Evolutionary conservation across 1,284 basidiomycete species (phyloP).

Genomic region (Ustilago loliicola): DNA sequence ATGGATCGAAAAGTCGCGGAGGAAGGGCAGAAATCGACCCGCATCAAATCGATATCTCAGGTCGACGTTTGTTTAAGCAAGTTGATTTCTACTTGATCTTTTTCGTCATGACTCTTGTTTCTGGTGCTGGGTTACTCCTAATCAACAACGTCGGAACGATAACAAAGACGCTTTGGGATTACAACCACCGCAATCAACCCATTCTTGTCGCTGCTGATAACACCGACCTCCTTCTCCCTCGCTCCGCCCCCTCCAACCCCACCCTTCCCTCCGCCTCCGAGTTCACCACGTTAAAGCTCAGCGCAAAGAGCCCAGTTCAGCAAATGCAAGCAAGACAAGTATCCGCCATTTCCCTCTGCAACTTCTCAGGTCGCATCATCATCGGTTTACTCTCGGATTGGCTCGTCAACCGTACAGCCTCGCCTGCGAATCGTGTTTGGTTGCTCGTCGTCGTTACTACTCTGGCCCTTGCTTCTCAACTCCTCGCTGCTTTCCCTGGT

Average conservation of each 20-base stretch:
- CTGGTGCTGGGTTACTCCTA: constrained; percentile 90
- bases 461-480: constrained; percentile 60
- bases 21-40: constrained; percentile 11
- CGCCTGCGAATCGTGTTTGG: constrained; percentile 55
- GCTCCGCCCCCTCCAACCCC: constrained; percentile 14
- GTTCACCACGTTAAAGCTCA: constrained; percentile 76
- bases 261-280: no score
- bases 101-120: constrained; percentile 80
- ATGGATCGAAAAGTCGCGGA: constrained; percentile 29
- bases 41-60: constrained; percentile 72
- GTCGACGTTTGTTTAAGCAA: constrained; percentile 73
- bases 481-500: constrained; percentile 62
- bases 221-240: constrained; percentile 2
- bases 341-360: constrained; percentile 85
- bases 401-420: constrained; percentile 48
- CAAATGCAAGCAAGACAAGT: constrained; percentile 82
- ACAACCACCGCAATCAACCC: constrained; percentile 72
- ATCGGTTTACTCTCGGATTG: constrained; percentile 84
- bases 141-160: constrained; percentile 97
- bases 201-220: constrained; percentile 27
- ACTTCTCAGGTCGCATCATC: constrained; percentile 83
- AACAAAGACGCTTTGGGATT: constrained; percentile 83
- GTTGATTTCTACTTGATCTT: constrained; percentile 83
- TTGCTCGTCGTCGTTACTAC: constrained; percentile 61
- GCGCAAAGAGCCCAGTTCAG: constrained; percentile 73